These are phyloP conservation scores for Lasiosphaeria miniovina DNA, from an alignment of 495 filamentous ascomycete species.

Conservation along the genomic window DNA sequence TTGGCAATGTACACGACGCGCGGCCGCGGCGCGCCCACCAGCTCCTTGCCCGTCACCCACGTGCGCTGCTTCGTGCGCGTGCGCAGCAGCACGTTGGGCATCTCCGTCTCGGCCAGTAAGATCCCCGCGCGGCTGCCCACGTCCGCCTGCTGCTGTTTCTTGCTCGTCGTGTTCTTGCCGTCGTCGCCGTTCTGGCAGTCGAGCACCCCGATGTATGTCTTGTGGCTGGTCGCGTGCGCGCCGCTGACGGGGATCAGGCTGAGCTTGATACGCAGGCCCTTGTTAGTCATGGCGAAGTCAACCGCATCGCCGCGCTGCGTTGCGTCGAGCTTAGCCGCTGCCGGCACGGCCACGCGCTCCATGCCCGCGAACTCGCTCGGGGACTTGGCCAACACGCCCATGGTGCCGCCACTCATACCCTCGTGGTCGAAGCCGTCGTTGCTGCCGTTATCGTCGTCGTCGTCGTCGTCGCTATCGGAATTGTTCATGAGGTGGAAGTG, in stretches of 20 bases:
- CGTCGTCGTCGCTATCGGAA: neutral
- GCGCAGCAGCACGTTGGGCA: slow-evolving; percentile 23
- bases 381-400: slow-evolving; percentile 14
- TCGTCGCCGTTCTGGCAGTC: slow-evolving; percentile 13
- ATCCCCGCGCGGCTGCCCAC: slow-evolving; percentile 18
- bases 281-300: slow-evolving; percentile 26
- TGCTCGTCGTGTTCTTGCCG: no score
- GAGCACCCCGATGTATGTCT: slow-evolving; percentile 21
- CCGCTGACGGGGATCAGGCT: slow-evolving; percentile 9
- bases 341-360: slow-evolving; percentile 11
- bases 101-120: slow-evolving; percentile 17
- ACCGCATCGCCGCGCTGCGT: neutral
- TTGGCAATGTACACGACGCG: slow-evolving; percentile 17
- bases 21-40: slow-evolving; percentile 8
- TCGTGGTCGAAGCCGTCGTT: slow-evolving; percentile 17
- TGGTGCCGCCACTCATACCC: slow-evolving; percentile 10
- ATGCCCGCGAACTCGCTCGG: slow-evolving; percentile 22
- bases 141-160: slow-evolving; percentile 1
- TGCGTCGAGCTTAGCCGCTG: neutral
- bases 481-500: neutral
- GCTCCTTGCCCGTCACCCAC: slow-evolving; percentile 8
- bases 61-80: slow-evolving; percentile 17
- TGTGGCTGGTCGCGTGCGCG: slow-evolving; percentile 4
- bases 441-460: slow-evolving; percentile 1
- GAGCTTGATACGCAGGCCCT: slow-evolving; percentile 23